A percentile compares a stretch with the other conserved stretches of the same genome.
Conservation (phyloP, 2,329 filamentous ascomycete species). For the Aspergillus sp. region DNA sequence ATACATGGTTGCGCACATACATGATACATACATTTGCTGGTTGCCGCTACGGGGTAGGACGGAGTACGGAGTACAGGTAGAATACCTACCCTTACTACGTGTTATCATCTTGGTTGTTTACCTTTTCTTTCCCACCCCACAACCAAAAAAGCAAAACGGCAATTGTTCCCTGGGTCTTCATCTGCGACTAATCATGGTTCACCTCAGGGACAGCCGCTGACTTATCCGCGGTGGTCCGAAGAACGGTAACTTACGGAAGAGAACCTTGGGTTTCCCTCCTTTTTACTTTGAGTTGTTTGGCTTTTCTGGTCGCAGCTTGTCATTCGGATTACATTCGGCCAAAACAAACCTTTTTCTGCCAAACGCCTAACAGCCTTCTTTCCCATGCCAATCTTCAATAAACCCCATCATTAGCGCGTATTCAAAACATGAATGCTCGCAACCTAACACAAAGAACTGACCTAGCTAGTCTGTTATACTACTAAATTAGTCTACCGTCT, state of each 20-base stretch:
- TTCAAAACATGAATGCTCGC: too few species aligned
- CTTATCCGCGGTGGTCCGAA: constrained; percentile 13
- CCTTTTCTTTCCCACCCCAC: background rate
- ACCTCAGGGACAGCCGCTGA: constrained; percentile 11
- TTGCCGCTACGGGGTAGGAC: background rate
- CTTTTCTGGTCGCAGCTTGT: background rate
- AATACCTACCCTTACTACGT: background rate
- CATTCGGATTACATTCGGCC: constrained; percentile 15
- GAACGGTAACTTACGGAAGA: constrained; percentile 19
- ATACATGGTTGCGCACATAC: background rate
- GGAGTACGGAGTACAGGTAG: background rate
- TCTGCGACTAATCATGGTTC: constrained; percentile 9
- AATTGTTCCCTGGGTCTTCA: constrained; percentile 14
- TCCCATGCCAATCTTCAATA: too few species aligned
- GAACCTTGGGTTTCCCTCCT: constrained; percentile 12
- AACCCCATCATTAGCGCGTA: too few species aligned
- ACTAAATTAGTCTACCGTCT: too few species aligned
- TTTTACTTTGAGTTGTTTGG: background rate
- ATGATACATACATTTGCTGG: background rate
- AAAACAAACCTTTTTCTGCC: background rate
- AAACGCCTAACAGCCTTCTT: too few species aligned
- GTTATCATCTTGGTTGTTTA: background rate
- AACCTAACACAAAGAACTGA: too few species aligned
- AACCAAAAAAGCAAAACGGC: constrained; percentile 3
- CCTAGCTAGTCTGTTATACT: background rate